Conservation (phyloP, 192 early-diverging fungal species). For the Coemansia reversa region DNA sequence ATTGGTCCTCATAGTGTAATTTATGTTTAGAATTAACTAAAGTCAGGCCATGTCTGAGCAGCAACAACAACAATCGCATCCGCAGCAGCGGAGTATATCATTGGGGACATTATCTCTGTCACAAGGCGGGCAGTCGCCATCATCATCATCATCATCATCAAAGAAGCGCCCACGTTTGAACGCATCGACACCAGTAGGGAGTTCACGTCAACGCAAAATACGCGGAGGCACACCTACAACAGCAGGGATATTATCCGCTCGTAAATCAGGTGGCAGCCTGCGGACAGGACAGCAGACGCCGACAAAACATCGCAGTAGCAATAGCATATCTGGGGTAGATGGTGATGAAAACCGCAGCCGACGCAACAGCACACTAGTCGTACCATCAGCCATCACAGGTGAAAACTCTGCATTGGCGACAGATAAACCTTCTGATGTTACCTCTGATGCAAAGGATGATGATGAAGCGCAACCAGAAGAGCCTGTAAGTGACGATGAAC, state of each 20-base stretch:
- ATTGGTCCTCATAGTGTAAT: not conserved
- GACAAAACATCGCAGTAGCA: conserved; percentile 7
- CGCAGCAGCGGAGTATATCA: not conserved
- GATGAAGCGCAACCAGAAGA: not conserved
- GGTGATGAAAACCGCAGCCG: not conserved
- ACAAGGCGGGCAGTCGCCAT: not conserved
- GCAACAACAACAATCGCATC: not conserved
- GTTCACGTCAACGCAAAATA: conserved; percentile 35
- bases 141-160: too few species aligned
- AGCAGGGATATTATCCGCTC: not conserved
- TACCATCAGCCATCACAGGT: not conserved
- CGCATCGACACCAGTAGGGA: conserved; percentile 24
- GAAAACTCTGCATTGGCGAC: too few species aligned
- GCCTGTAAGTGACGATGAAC: conserved; percentile 6
- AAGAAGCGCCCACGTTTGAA: conserved; percentile 38
- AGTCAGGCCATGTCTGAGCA: too few species aligned
- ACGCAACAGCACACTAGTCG: not conserved
- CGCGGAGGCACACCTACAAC: conserved; percentile 17
- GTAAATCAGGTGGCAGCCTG: not conserved
- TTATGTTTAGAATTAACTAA: too few species aligned
- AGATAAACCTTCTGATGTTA: conserved; percentile 9
- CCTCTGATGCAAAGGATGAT: not conserved
- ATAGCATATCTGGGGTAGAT: not conserved
- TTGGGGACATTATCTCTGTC: not conserved
- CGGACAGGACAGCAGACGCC: conserved; percentile 22